Evolutionary conservation across 164 flowering plant species (phyloP), one percentile per base, ranked within the genome.

Genomic region (Saururus chinensis): DNA sequence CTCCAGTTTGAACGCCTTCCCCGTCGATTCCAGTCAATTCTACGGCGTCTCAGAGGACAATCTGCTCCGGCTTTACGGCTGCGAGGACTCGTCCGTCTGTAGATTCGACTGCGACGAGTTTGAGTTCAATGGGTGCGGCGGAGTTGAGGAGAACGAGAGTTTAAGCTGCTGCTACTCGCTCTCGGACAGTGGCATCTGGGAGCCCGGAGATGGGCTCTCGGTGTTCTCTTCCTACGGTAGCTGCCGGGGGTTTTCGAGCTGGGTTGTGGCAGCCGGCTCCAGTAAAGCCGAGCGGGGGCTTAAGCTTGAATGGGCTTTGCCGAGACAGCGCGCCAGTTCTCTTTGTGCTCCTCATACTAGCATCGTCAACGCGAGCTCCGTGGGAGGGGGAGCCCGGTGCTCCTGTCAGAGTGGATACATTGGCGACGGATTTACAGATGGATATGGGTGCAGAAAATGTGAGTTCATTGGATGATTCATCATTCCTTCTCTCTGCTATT

Each of bases 251-350:
- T 85, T 87, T 51, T 80, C 89, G 4, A 79, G 82, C 35, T 85
- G 89, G 91, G 77, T 68, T 64, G 75, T 76, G 62, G 56, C 64
- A 0, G 54, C 74, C 5, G 81, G 79, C 1, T 20, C 66, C 19
- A 75, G 51, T 24, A 53, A 65, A 0, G 84, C 83, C 3, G 82
- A 66, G 57, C 77, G 84, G 4, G 96, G 92, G 16, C 75, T 89
- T 23, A 89, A 86, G 73, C 42, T 87, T 63, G 93, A 87, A 67
- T 87, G 96, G 96, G 91, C 83, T 0, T 14, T 89, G 42, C 93
- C 93, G 1, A 62, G 63, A 53, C 74, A 80, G 62, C 73, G 58
- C 20, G 70, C 87, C 23, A 42, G 22, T 7, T 69, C 37, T 25
- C 45, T 69, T 35, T 89, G 96, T 76, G 81, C 71, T 63, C 45